These are phyloP conservation scores for Metschnikowia borealis DNA, from an alignment of 805 yeast genomes.

Conservation along the genomic window DNA sequence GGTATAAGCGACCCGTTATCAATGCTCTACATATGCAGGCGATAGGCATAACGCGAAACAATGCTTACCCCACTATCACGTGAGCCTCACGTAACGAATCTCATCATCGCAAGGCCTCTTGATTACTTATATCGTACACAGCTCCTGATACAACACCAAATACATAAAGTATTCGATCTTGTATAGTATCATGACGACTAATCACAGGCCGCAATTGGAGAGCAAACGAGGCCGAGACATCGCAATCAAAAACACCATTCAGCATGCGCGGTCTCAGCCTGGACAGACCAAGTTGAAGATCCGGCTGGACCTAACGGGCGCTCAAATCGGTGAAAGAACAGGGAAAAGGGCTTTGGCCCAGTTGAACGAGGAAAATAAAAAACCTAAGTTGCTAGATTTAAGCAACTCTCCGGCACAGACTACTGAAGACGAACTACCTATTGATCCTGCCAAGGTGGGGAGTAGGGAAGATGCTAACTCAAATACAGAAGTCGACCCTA, in stretches of 20 bases:
- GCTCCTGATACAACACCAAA: background rate
- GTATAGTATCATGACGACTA: constrained; percentile 32
- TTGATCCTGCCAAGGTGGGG: background rate
- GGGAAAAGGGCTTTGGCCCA: constrained; percentile 24
- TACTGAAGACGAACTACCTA: background rate
- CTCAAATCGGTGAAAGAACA: constrained; percentile 12
- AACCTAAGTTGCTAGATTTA: background rate
- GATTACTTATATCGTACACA: background rate
- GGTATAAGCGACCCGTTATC: too few species aligned
- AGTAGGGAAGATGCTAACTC: background rate
- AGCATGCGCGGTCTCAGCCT: constrained; percentile 31
- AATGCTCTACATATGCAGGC: too few species aligned
- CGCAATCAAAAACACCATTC: constrained; percentile 30
- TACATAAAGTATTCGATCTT: background rate
- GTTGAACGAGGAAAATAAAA: constrained; percentile 16
- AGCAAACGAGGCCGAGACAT: constrained; percentile 35
- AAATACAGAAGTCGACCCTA: background rate
- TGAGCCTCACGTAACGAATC: background rate
- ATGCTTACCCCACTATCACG: background rate
- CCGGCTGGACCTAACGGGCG: constrained; percentile 24
- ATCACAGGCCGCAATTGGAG: constrained; percentile 42
- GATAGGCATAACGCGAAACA: background rate
- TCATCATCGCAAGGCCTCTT: background rate
- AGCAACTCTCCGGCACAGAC: background rate
- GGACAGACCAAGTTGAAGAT: constrained; percentile 32